Evolutionary conservation across 805 yeast species (phyloP).

Genomic region (Yamadazyma philogaea): DNA sequence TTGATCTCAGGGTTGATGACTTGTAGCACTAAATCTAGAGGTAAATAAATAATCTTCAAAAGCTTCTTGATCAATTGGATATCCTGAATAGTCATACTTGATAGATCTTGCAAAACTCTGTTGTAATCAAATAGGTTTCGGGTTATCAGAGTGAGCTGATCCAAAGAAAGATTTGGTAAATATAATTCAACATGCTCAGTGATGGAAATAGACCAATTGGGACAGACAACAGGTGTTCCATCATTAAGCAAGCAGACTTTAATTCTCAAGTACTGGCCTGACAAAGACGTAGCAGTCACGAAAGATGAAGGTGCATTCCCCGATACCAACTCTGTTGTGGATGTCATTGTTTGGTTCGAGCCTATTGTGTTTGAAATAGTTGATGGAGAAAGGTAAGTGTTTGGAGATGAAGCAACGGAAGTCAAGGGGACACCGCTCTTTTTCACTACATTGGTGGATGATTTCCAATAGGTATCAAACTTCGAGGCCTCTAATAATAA

Average conservation of each 20-base stretch:
- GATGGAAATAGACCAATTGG: slow-evolving; percentile 54
- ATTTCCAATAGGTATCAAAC: slow-evolving; percentile 96
- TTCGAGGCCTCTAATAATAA: slow-evolving; percentile 80
- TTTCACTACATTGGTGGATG: slow-evolving; percentile 58
- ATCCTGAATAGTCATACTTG: slow-evolving; percentile 35
- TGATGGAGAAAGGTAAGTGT: slow-evolving; percentile 37
- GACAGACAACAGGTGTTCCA: slow-evolving; percentile 82
- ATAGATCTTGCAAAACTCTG: slow-evolving; percentile 36
- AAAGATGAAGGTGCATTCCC: slow-evolving; percentile 41
- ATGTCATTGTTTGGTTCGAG: slow-evolving; percentile 12
- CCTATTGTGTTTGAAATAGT: slow-evolving; percentile 19
- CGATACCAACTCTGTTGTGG: slow-evolving; percentile 20
- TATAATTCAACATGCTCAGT: slow-evolving; percentile 54
- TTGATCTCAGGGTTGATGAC: slow-evolving; percentile 58
- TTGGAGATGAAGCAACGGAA: slow-evolving; percentile 26
- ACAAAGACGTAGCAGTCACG: slow-evolving; percentile 87
- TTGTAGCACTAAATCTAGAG: slow-evolving; percentile 57
- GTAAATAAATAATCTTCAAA: slow-evolving; percentile 49
- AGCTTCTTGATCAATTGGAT: slow-evolving; percentile 41
- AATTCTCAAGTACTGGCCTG: slow-evolving; percentile 73
- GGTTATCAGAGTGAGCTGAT: slow-evolving; percentile 41
- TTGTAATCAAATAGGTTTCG: slow-evolving; percentile 39
- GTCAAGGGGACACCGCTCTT: slow-evolving; percentile 14
- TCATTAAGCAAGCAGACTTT: slow-evolving; percentile 73
- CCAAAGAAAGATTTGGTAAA: slow-evolving; percentile 55